phyloP scores from a whole-genome alignment of 2,329 filamentous ascomycete species.

The Pseudofabraea citricarpa region DNA sequence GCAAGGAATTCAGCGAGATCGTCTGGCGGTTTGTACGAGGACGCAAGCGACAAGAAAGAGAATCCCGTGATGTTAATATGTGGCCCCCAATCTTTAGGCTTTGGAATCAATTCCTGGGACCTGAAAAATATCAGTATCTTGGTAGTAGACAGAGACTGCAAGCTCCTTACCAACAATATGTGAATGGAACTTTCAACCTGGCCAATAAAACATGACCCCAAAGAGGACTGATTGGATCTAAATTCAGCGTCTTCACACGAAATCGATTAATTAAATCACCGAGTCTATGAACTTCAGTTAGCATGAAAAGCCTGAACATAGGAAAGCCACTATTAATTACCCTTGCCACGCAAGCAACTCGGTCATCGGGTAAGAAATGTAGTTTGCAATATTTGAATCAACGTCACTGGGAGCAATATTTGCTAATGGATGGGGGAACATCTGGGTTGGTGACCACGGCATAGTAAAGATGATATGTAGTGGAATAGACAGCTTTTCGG shows the following conservation, averaged over 20 bases:
- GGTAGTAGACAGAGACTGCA: too few relatives aligned
- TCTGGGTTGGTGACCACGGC: conserved; percentile 63
- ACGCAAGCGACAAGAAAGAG: conserved; percentile 61
- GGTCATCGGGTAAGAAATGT: conserved; percentile 71
- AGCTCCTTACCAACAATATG: conserved; percentile 54
- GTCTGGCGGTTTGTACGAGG: conserved; percentile 51
- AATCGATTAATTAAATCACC: conserved; percentile 73
- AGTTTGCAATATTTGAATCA: conserved; percentile 69
- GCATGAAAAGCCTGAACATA: too few relatives aligned
- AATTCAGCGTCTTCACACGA: conserved; percentile 56
- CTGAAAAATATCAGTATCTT: conserved; percentile 58
- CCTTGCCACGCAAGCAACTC: conserved; percentile 89
- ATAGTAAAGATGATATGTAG: conserved; percentile 83
- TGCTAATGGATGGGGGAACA: conserved; percentile 70
- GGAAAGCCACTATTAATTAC: too few relatives aligned
- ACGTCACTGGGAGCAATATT: conserved; percentile 67
- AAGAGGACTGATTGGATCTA: conserved; percentile 68
- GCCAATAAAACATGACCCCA: conserved; percentile 71
- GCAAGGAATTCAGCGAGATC: conserved; percentile 50
- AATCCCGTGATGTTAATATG: conserved; percentile 74
- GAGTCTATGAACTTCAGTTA: conserved; percentile 35
- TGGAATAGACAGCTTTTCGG: conserved; percentile 68
- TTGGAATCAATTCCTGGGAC: conserved; percentile 54
- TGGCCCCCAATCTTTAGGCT: conserved; percentile 61
- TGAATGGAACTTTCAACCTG: conserved; percentile 66